Base-by-base conservation (phyloP, 495 filamentous ascomycete genomes). In the Daldinia caldariorum region DNA sequence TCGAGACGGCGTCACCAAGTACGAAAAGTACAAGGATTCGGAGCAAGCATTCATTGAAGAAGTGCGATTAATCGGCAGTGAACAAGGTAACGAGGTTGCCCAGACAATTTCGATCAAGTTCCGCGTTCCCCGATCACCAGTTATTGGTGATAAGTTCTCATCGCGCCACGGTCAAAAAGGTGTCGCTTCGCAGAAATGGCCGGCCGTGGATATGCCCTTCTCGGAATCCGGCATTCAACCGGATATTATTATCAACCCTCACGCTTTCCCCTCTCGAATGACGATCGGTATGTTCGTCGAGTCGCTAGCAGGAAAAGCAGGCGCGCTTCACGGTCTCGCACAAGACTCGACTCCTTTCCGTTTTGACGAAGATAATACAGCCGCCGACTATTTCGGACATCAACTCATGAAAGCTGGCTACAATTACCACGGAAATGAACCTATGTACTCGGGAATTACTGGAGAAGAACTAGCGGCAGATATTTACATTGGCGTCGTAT, bases 221-320 rank as follows among this genome's bases (percentile, higher is more conserved):
- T 93, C 93, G 22, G 95, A 99, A 82, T 92, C 91, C 49, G 95
- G 95, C 63, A 97, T 99, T 75, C 92, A 97, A 76, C 95, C 95
- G 4, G 95, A 99, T 79, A 84, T 97, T 73, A 99, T 99, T 77
- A 99, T 99, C 83, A 99, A 99, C 81, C 95, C 95, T 65, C 95
- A 99, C 86, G 95, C 95, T 79, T 99, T 99, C 86, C 95, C 95
- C n/a, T 98, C 95, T 61, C 94, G 95, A 80, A 99, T 99, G 95
- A 99, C 95, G 26, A 99, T 99, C 78, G 95, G 95, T 78, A 97
- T 98, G 91, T 97, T 99, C 83, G 90, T 99, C 72, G 95, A 99
- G 81, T 97, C 94, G 6, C 86, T 99, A 66, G 95, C 95, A 22
- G 95, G 95, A 35, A 99, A 99, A 82, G 86, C 94, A 16, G 95